Evolutionary conservation across 1,284 basidiomycete genomes (phyloP).

Genomic region (Tylopilus sp.): DNA sequence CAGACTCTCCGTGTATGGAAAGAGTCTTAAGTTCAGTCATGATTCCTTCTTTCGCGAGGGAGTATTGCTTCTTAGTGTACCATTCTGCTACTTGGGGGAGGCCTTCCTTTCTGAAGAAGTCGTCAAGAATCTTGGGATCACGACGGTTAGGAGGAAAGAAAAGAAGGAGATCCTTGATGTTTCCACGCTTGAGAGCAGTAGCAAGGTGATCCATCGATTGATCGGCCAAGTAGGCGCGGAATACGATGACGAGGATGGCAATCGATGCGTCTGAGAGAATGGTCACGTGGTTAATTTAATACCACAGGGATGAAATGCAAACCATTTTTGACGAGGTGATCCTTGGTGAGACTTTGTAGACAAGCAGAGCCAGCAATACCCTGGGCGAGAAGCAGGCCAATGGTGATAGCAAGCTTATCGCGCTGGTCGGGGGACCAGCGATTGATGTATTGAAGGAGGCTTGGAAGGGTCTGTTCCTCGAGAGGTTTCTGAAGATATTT

Average conservation of each 20-base stretch:
- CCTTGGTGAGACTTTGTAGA: constrained; percentile 81
- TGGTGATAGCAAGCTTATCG: constrained; percentile 78
- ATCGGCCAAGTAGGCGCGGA: constrained; percentile 74
- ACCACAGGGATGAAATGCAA: constrained; percentile 16
- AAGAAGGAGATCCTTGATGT: constrained; percentile 77
- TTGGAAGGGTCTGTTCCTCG: constrained; percentile 79
- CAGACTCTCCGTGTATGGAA: constrained; percentile 55
- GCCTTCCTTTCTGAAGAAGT: constrained; percentile 79
- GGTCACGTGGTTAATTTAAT: constrained; percentile 10
- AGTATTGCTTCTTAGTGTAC: constrained; percentile 84
- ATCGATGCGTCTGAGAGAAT: constrained; percentile 62
- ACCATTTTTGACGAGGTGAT: constrained; percentile 94
- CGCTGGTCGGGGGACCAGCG: constrained; percentile 73
- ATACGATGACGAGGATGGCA: constrained; percentile 71
- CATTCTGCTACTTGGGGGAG: constrained; percentile 81
- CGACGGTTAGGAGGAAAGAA: constrained; percentile 87
- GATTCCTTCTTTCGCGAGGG: constrained; percentile 66
- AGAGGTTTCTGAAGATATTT: constrained; percentile 97
- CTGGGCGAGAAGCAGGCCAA: constrained; percentile 78
- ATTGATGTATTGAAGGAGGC: constrained; percentile 84
- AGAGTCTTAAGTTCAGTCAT: constrained; percentile 57
- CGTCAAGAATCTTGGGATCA: constrained; percentile 68
- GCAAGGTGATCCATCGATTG: constrained; percentile 86
- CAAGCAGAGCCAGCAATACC: constrained; percentile 74
- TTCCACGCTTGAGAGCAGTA: constrained; percentile 70